Evolutionary conservation across 1,139 yeast genomes (phyloP).

Genomic region (Kodamaea sp.): DNA sequence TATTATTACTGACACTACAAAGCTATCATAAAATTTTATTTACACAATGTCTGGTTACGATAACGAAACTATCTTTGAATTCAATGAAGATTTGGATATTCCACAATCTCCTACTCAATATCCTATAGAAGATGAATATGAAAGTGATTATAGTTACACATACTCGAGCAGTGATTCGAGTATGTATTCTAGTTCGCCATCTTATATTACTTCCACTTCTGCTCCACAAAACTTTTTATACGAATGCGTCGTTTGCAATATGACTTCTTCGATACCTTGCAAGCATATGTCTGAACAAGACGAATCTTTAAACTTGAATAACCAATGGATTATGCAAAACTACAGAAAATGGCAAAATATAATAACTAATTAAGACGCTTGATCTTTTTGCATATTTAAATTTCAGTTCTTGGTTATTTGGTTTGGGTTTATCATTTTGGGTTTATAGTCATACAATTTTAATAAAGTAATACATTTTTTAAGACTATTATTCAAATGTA

Average conservation of each 20-base stretch:
- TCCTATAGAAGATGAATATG: slow-evolving; percentile 11
- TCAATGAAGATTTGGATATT: slow-evolving; percentile 14
- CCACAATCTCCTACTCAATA: slow-evolving; percentile 16
- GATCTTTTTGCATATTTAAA: background rate
- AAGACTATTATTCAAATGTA: too few relatives aligned
- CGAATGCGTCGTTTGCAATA: slow-evolving; percentile 22
- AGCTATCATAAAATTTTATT: too few relatives aligned
- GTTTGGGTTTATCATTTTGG: too few relatives aligned
- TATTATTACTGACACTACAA: too few relatives aligned
- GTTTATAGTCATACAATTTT: too few relatives aligned
- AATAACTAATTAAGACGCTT: slow-evolving; percentile 1
- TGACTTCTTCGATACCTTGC: slow-evolving; percentile 15
- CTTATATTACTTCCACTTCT: slow-evolving; percentile 8
- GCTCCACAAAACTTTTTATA: slow-evolving; percentile 12
- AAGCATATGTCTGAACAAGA: slow-evolving; percentile 10
- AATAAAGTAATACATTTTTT: too few relatives aligned
- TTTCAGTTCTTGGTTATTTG: too few relatives aligned
- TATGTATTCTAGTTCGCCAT: slow-evolving; percentile 2
- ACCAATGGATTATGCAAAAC: slow-evolving; percentile 19
- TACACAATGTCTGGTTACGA: slow-evolving; percentile 3
- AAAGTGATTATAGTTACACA: slow-evolving; percentile 10
- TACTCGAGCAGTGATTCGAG: slow-evolving; percentile 4
- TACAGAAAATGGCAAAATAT: slow-evolving; percentile 20
- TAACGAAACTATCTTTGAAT: slow-evolving; percentile 17
- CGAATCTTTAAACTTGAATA: slow-evolving; percentile 14